Evolutionary conservation across 2,329 filamentous ascomycete genomes (phyloP), one percentile per base, ranked within the genome.

Genomic region (Coniochaeta sp.): DNA sequence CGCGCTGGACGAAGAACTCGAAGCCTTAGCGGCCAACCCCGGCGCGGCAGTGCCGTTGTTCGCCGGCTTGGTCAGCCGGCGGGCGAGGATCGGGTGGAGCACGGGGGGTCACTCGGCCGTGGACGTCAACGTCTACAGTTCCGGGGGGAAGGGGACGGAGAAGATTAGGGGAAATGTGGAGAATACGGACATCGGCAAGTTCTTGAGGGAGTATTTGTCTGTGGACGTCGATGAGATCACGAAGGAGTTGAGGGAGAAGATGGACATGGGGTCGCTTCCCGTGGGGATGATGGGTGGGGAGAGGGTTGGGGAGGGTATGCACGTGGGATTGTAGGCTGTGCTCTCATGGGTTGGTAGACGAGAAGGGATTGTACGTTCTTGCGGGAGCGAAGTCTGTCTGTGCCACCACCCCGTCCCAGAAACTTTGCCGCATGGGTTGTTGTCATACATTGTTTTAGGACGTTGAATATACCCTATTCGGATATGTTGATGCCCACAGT

Each of bases 121-220:
- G 7, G 94, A 99, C 65, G 94, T 99, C 48, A 99, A 99, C 68
- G 89, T 99, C 58, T 99, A 97, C 71, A 86, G 88, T 50, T 91
- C 87, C 0, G 76, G 77, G 45, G 84, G 88, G 3, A 76, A 81
- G 0, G 76, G 80, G 32, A 81, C 85, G 1, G 77, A 80, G 40
- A 74, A 78, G 13, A 75, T 96, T 6, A 73, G 81, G 3, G 92
- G 92, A 7, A 97, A 97, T 66, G 85, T 95, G 51, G 94, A 99
- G 74, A 99, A 99, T 65, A 97, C 86, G 0, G 91, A 97, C 24
- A 79, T 99, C 1, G 94, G 94, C 30, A 74, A 79, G 42, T 99
- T 96, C 67, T 70, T 99, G 53, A 75, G 82, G 7, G 73, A 83
- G 8, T 99, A 94, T 63, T 78, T 99, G 0, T 80, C 81, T 48